These are phyloP conservation scores for Salvia rosmarinus DNA, from an alignment of 257 asterid species.

Conservation along the genomic window DNA sequence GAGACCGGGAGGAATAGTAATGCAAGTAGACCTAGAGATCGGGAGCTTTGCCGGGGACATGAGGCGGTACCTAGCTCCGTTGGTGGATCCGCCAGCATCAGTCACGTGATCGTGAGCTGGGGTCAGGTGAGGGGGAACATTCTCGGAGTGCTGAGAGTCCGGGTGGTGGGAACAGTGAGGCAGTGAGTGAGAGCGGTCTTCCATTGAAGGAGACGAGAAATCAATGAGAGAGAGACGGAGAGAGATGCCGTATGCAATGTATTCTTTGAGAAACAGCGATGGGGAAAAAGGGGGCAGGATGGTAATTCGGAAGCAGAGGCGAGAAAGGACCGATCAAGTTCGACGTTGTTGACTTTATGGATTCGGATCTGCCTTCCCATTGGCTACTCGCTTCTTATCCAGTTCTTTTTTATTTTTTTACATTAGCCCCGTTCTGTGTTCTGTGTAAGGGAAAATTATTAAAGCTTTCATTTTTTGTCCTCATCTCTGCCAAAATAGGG, in stretches of 20 bases:
- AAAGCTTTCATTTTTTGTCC: not conserved
- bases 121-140: constrained; percentile 29
- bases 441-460: not conserved
- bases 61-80: constrained; percentile 80
- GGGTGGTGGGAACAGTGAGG: constrained; percentile 28
- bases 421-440: constrained; percentile 20
- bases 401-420: constrained; percentile 2
- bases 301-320: constrained; percentile 23
- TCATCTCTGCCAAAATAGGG: constrained; percentile 3
- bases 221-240: constrained; percentile 33
- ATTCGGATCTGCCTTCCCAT: constrained; percentile 36
- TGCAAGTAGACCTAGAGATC: constrained; percentile 87
- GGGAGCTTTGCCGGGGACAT: constrained; percentile 99
- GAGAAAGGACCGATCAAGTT: constrained; percentile 9
- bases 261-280: constrained; percentile 15
- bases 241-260: not conserved
- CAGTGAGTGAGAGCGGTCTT: constrained; percentile 42
- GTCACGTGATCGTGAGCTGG: constrained; percentile 36
- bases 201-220: constrained; percentile 44
- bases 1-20: constrained; percentile 89
- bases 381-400: constrained; percentile 35
- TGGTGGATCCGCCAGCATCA: constrained; percentile 50
- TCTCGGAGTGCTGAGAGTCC: constrained; percentile 29
- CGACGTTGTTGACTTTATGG: constrained; percentile 38
- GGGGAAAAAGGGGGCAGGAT: constrained; percentile 32